These are phyloP conservation scores for Quercus aquifolioides DNA, from an alignment of 306 rosid genomes.

Conservation along the genomic window DNA sequence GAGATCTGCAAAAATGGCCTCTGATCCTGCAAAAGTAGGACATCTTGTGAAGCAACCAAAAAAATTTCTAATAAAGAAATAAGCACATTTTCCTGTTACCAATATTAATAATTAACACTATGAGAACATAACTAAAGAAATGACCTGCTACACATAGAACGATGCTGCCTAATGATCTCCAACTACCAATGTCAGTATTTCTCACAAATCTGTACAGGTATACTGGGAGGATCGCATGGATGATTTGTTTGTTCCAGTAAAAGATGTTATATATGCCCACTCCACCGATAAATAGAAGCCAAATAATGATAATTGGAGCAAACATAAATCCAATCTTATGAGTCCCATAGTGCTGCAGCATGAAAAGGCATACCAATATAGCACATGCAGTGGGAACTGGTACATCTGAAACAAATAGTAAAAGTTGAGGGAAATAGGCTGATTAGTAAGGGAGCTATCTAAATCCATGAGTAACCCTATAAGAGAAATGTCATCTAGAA, in stretches of 20 bases:
- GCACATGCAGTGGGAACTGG: constrained; percentile 69
- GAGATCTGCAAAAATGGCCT: constrained; percentile 73
- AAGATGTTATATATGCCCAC: constrained; percentile 54
- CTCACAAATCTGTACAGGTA: constrained; percentile 58
- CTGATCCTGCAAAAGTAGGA: constrained; percentile 53
- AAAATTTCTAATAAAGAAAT: neutral
- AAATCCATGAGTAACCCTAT: neutral
- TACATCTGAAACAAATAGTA: constrained; percentile 49
- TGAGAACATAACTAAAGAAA: neutral
- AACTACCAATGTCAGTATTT: constrained; percentile 27
- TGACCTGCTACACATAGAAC: constrained; percentile 67
- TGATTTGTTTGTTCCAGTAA: constrained; percentile 50
- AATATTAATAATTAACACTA: neutral
- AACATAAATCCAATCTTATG: constrained; percentile 71
- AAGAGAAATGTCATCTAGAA: neutral
- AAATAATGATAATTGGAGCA: constrained; percentile 66
- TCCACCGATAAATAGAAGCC: constrained; percentile 57
- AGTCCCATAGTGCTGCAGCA: constrained; percentile 70
- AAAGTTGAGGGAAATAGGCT: neutral
- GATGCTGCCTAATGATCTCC: constrained; percentile 70
- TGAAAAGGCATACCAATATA: constrained; percentile 71
- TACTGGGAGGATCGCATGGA: constrained; percentile 50
- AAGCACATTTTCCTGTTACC: neutral
- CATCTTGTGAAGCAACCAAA: constrained; percentile 8
- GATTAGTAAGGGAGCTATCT: neutral